Base-by-base conservation (phyloP, 768 basidiomycete species). In the Mycena epipterygia region DNA sequence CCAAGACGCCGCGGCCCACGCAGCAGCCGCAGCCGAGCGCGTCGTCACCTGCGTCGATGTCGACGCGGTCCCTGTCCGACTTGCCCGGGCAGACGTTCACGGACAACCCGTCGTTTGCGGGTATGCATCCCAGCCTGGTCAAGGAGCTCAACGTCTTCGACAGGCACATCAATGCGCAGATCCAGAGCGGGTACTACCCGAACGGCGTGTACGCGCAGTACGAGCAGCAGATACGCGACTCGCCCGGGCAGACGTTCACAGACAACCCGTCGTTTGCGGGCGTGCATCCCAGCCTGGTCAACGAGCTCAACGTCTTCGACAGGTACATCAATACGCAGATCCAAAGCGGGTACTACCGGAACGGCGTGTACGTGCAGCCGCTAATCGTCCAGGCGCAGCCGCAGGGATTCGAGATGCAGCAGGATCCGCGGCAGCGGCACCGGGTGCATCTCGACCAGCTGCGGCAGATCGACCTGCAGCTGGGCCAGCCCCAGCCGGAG, bases 121-220 rank as follows among this genome's bases (percentile, higher is more conserved):
- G 82, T 48, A 85, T 88, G 17, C 90, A 91, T 75, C 89, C 89
- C 4, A 87, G 82, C 57, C 78, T 91, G 60, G 85, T 89, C 14
- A 83, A 85, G 57, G 89, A 91, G 57, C 82, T 90, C 71, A 81
- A 84, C 64, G 81, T 78, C n/a, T 91, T 91, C 72, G 88, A 90
- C 13, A 88, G 86, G 0, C 83, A 85, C 32, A 85, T 91, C 70
- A 81, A 82, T 29, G 79, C 82, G 16, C 89, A 89, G 75, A 84
- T 90, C 21, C 80, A 84, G 46, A 83, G 84, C 68, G 87, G 85
- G 7, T 86, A 85, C 71, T 75, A 80, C 37, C 78, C 77, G 51
- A 81, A 81, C 44, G 78, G 84, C n/a, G 73, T 80, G 37, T 82
- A 81, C 68, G 75, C 61, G 44, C 65, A 79, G 48, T 78, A 81